Percentiles rank a stretch among this genome's conserved stretches.
These are phyloP conservation scores for Entomortierella lignicola DNA, from an alignment of 192 early-diverging fungal species.

Conservation along the genomic window DNA sequence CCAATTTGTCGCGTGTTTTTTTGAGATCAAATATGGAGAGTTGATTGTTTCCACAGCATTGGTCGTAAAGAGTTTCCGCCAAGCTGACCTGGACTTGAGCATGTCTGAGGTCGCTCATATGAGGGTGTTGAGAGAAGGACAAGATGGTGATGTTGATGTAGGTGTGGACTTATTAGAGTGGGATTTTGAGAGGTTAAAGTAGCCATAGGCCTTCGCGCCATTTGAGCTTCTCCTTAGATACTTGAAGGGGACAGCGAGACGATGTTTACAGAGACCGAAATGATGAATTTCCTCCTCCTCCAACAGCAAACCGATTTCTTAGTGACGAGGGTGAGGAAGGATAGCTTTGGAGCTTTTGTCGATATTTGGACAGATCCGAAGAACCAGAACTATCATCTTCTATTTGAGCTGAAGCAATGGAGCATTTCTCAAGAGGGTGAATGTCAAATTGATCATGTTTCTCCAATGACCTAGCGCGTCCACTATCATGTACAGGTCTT, in stretches of 20 bases:
- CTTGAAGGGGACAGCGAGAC: not conserved
- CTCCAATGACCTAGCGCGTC: slow-evolving; percentile 12
- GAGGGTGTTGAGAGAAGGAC: not conserved
- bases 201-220: slow-evolving; percentile 12
- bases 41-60: slow-evolving; percentile 3
- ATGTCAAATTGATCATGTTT: slow-evolving; percentile 8
- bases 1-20: slow-evolving; percentile 1
- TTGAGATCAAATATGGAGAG: not conserved
- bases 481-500: slow-evolving; percentile 3
- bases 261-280: not conserved
- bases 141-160: slow-evolving; percentile 13
- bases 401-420: slow-evolving; percentile 11
- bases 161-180: slow-evolving; percentile 8
- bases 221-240: not conserved
- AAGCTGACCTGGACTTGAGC: not conserved
- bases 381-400: slow-evolving; percentile 21
- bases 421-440: not conserved
- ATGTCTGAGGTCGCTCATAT: slow-evolving; percentile 1
- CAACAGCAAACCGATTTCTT: slow-evolving; percentile 10
- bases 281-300: not conserved
- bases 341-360: slow-evolving; percentile 29
- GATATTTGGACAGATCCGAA: not conserved
- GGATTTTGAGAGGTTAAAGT: slow-evolving; percentile 17
- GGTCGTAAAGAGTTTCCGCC: slow-evolving; percentile 1
- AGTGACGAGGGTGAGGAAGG: slow-evolving; percentile 27